Percentiles rank a stretch among this genome's conserved stretches.
phyloP scores from a whole-genome alignment of 2,329 filamentous ascomycete species.

The Verticillium longisporum region DNA sequence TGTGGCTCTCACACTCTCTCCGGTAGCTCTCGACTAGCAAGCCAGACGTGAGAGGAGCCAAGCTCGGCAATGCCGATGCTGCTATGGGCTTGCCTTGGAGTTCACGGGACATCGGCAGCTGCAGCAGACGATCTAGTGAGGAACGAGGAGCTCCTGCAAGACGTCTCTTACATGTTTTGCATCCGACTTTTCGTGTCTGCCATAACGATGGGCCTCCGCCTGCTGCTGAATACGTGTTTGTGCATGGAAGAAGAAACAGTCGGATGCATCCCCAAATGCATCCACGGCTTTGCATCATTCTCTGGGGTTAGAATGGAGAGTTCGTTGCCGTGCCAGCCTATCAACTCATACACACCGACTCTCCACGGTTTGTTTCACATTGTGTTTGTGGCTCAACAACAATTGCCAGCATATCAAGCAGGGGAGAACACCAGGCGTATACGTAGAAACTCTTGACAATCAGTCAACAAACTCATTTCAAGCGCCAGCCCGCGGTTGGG shows the following conservation, averaged over 20 bases:
- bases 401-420: background rate
- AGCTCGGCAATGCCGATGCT: background rate
- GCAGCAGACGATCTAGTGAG: background rate
- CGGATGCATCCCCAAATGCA: background rate
- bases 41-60: background rate
- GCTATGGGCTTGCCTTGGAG: background rate
- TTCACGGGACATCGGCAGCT: background rate
- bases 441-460: background rate
- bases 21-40: background rate
- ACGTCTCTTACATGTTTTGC: background rate
- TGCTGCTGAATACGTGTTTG: too few relatives aligned
- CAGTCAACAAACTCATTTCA: background rate
- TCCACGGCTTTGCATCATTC: background rate
- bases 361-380: background rate
- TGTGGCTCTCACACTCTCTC: background rate
- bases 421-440: background rate
- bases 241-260: background rate
- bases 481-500: background rate
- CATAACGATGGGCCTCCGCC: too few relatives aligned
- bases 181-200: too few relatives aligned
- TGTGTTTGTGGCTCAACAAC: background rate
- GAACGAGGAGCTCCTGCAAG: background rate
- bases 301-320: background rate
- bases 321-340: background rate
- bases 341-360: background rate